Base-by-base conservation (phyloP, 208 protist species). In the Leishmania major region DNA sequence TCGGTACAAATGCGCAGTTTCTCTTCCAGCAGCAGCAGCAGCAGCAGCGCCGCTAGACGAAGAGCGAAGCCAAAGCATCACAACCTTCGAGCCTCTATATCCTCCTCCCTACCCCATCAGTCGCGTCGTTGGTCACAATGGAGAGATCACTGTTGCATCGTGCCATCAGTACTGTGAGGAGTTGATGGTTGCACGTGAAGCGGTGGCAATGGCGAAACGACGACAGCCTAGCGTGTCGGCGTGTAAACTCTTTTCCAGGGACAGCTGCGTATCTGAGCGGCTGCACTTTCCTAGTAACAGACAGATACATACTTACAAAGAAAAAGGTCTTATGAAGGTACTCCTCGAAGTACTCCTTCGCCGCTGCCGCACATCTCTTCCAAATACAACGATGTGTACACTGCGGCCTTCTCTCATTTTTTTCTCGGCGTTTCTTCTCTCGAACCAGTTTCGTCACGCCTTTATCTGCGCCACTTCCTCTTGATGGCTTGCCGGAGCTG, bases 11-110 rank as follows among this genome's bases (percentile, higher is more conserved):
- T 75, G 81, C 88, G 13, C 91, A 92, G 77, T 77, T 89, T 47
- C 72, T 92, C 47, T 94, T 88, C 67, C 79, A 90, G 45, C 91
- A 92, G 84, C 82, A 78, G 73, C 79, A 90, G 45, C 91, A 92
- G 84, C 82, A 78, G 73, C 88, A 89, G 78, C 84, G 72, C 57
- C 79, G 74, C 51, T 84, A 79, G 51, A 31, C 13, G 74, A 45
- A 40, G 66, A n/a, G n/a, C 1, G 10, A 75, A 35, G 47, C 10
- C 11, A 69, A 74, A 37, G 2, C 13, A 17, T 31, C 45, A n/a
- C 55, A 69, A 7, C 40, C 25, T n/a, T 35, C 49, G 28, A 31
- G 72, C 8, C 31, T 69, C 35, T 22, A 25, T 49, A 57, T 69
- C 60, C 22, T 47, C 13, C 25, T 71, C 66, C 5, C 6, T 49